Base-by-base conservation (phyloP, 768 basidiomycete genomes). In the Auriscalpium orientale region DNA sequence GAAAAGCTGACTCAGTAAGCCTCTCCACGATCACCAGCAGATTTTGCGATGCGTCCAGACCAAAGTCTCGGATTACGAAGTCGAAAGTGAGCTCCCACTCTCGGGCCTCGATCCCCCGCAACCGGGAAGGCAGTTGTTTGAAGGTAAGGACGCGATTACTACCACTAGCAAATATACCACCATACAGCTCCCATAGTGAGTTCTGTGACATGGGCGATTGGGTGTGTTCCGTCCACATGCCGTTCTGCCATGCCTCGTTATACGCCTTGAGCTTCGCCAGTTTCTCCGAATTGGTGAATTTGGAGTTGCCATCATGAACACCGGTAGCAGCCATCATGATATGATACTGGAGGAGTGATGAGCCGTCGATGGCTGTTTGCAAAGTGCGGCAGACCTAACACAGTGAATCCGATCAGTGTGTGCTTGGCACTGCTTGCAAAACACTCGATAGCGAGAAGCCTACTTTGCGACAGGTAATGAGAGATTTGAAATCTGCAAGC, bases 1-100 rank as follows among this genome's bases (percentile, higher is more conserved):
- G 28, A 28, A 28, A 2, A 28, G 4, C 28, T 28, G 28, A 28
- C 28, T 28, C 28, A 4, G 28, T 28, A 54, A 73, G 1, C 16
- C 8, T 43, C 45, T 60, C 60, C 38, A 62, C n/a, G 2, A 56
- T 34, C 21, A 58, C 56, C 11, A 62, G 51, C 10, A 61, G 47
- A 28, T 62, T 56, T 47, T 62, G 61, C 34, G 56, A 57, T 16
- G 61, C 56, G 33, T 62, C 61, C 16, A 62, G 56, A 22, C 59
- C 16, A 46, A 62, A 62, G 51, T 62, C 61, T 28, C 58, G 56
- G 34, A 53, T 1, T 11, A 20, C 8, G 51, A 51, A 53, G 48
- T 55, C 36, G 10, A 61, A 35, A 8, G 8, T 48, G 40, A 62
- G 34, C 2, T 51, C 54, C 61, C 61, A 62, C 37, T 55, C 44